Percentiles rank a stretch among this genome's conserved stretches.
Conservation (phyloP, 1,139 yeast species). For the Zygoascus meyerae region DNA sequence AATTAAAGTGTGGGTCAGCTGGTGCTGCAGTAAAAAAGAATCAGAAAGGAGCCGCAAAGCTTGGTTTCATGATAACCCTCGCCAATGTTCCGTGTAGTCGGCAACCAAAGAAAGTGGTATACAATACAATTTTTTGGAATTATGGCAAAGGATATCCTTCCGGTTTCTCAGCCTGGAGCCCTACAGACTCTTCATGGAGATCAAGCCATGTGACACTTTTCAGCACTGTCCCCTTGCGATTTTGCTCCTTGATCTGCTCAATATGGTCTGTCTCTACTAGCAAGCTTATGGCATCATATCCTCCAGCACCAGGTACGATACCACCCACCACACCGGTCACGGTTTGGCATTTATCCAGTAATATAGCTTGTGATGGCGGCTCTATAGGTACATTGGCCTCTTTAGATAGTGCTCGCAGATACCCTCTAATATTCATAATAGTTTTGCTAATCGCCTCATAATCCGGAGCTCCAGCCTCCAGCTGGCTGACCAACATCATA, state of each 20-base stretch:
- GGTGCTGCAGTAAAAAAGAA: too few species aligned
- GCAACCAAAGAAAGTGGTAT: too few species aligned
- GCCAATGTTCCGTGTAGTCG: too few species aligned
- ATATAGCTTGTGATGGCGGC: conserved; percentile 65
- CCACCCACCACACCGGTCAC: conserved; percentile 81
- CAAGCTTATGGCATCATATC: conserved; percentile 84
- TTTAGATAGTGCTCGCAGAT: conserved; percentile 54
- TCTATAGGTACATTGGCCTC: conserved; percentile 82
- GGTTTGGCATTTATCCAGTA: conserved; percentile 55
- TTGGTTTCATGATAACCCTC: too few species aligned
- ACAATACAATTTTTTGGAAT: too few species aligned
- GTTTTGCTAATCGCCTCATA: conserved; percentile 3
- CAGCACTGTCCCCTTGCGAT: conserved; percentile 27
- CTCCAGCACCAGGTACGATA: conserved; percentile 98
- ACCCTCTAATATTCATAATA: conserved; percentile 41
- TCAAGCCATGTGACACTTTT: conserved; percentile 32
- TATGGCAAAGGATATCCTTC: conserved; percentile 1
- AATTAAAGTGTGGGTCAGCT: too few species aligned
- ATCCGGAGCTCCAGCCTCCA: conserved; percentile 25
- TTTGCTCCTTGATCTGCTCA: conserved; percentile 34
- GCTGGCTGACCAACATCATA: conserved; percentile 45
- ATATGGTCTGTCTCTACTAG: conserved; percentile 50
- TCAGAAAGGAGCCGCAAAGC: too few species aligned
- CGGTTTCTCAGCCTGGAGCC: conserved; percentile 25
- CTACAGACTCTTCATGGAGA: conserved; percentile 31